Evolutionary conservation across 1,284 basidiomycete genomes (phyloP).

Genomic region (Trichosporon coremiiforme): DNA sequence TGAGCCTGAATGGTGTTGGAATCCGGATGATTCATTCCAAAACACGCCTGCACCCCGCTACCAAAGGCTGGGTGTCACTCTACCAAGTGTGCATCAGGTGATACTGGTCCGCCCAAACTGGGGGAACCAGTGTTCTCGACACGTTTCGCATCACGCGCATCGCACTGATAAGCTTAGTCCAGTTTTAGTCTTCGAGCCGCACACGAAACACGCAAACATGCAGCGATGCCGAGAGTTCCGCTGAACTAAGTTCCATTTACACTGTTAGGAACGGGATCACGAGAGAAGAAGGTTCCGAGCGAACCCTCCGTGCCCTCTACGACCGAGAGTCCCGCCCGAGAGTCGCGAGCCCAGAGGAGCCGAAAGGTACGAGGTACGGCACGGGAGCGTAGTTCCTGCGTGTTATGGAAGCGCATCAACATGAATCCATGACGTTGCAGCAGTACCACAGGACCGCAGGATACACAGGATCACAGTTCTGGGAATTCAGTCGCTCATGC

Average conservation of each 20-base stretch:
- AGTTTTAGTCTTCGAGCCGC: background rate
- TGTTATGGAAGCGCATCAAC: background rate
- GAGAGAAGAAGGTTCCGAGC: conserved; percentile 11
- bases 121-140: background rate
- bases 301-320: background rate
- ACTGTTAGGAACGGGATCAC: background rate
- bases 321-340: background rate
- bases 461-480: background rate
- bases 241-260: conserved; percentile 3
- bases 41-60: background rate
- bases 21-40: background rate
- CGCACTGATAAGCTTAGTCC: background rate
- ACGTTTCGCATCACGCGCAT: background rate
- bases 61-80: background rate
- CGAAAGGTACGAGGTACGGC: background rate
- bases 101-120: no score
- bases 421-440: background rate
- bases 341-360: background rate
- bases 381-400: background rate
- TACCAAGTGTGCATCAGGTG: background rate
- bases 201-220: background rate
- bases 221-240: background rate
- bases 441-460: background rate
- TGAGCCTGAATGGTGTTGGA: background rate
- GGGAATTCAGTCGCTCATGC: background rate